These are phyloP conservation scores for Mortierella hygrophila DNA, from an alignment of 192 early-diverging fungal genomes.

Conservation along the genomic window DNA sequence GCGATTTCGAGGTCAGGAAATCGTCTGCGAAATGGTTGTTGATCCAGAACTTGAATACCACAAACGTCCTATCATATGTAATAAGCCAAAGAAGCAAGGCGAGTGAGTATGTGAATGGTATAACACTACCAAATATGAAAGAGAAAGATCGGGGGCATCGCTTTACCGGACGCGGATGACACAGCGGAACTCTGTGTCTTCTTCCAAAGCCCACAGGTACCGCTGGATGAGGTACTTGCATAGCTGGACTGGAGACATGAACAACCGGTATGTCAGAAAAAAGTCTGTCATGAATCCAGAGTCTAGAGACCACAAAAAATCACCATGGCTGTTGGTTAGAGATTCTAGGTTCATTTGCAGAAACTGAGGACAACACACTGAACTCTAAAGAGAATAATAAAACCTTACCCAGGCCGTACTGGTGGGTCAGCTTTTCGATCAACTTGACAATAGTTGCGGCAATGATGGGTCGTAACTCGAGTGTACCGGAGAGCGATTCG, in stretches of 20 bases:
- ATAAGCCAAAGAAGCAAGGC: not conserved
- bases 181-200: slow-evolving; percentile 54
- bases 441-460: slow-evolving; percentile 67
- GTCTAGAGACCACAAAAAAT: slow-evolving; percentile 46
- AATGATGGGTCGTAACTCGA: slow-evolving; percentile 38
- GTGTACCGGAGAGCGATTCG: not conserved
- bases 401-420: slow-evolving; percentile 59
- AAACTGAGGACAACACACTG: not conserved
- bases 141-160: not conserved
- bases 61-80: slow-evolving; percentile 58
- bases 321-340: not conserved
- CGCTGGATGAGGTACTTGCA: slow-evolving; percentile 67
- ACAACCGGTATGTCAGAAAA: slow-evolving; percentile 68
- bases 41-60: slow-evolving; percentile 68
- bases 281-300: slow-evolving; percentile 65
- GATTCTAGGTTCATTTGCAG: not conserved
- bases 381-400: not conserved
- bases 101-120: not conserved
- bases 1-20: slow-evolving; percentile 59
- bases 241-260: slow-evolving; percentile 63
- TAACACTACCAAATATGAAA: not conserved
- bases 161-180: slow-evolving; percentile 64
- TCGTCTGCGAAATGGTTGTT: slow-evolving; percentile 65
- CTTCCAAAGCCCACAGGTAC: slow-evolving; percentile 65
- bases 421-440: slow-evolving; percentile 67